Base-by-base conservation (phyloP, 1,284 basidiomycete species). In the Heterobasidion parviporum region DNA sequence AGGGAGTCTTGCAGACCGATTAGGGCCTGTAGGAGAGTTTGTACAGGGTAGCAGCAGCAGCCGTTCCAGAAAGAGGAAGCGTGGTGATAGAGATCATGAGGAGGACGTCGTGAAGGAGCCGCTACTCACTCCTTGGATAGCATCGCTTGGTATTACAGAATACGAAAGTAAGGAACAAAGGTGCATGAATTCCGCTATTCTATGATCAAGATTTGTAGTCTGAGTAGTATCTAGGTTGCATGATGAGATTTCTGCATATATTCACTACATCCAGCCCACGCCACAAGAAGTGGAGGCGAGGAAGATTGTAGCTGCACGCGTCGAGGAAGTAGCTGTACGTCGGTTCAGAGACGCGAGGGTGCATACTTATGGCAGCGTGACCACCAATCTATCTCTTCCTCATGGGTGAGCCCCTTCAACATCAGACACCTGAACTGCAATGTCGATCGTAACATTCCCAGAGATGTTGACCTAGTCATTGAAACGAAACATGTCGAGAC, bases 211-310 rank as follows among this genome's bases (percentile, higher is more conserved):
- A 26, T 4, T 10, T 43, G 9, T 45, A 18, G n/a, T 50, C 35
- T 14, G 8, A 18, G 44, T 46, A 47, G n/a, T 35, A 10, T 52
- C 9, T 60, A 89, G 86, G 70, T 67, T 91, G 45, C 85, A 87
- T 63, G 70, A 79, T 55, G 87, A 91, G 68, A 81, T 70, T 53
- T 64, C 68, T 33, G 68, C 68, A 33, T 70, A 64, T 56, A 59
- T 60, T 44, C n/a, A 54, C 8, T 69, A 66, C 53, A 60, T 67
- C 10, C 35, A 53, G n/a, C 67, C 69, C 1, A 69, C 64, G 7
- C 52, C 57, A 9, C 59, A 65, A 46, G 69, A 71, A 55, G 49
- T 51, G 7, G 52, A 54, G 43, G 66, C 62, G 9, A 63, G 68
- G 15, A 59, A 61, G 47, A 53, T 57, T 20, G 62, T 71, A 43